A percentile compares a stretch with the other conserved stretches of the same genome.
phyloP scores from a whole-genome alignment of 2,329 filamentous ascomycete genomes.

The Pseudopyrenochaeta lycopersici region DNA sequence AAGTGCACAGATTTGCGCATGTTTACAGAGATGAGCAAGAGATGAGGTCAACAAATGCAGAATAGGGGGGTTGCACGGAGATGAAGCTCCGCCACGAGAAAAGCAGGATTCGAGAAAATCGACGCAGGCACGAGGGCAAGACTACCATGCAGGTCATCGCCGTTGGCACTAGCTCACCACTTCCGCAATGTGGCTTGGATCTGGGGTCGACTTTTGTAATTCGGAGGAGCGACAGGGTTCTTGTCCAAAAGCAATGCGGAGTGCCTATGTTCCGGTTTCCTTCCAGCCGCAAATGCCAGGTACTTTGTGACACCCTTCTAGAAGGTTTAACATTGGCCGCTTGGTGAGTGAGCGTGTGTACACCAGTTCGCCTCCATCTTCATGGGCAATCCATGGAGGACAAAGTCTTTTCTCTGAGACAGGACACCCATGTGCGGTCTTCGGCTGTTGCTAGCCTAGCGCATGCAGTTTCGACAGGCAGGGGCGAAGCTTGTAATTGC shows the following conservation, averaged over 20 bases:
- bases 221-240: not conserved
- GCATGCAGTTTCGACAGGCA: too few relatives aligned
- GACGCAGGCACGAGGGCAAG: conserved; percentile 1
- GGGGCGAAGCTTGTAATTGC: too few relatives aligned
- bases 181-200: not conserved
- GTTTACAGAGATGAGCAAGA: not conserved
- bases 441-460: too few relatives aligned
- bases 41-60: not conserved
- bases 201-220: not conserved
- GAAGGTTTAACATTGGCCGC: too few relatives aligned
- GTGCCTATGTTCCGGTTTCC: too few relatives aligned
- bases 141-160: not conserved
- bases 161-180: not conserved
- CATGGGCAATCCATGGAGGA: too few relatives aligned
- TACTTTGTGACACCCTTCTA: not conserved
- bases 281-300: not conserved
- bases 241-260: not conserved
- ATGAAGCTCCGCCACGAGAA: not conserved
- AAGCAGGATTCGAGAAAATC: conserved; percentile 1
- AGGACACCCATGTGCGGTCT: too few relatives aligned
- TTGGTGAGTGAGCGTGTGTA: too few relatives aligned
- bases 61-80: not conserved
- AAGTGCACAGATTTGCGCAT: too few relatives aligned
- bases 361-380: too few relatives aligned
- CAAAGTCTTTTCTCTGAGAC: too few relatives aligned